Conservation (phyloP, 345 rosid genomes). For the Zanthoxylum bungeanum region DNA sequence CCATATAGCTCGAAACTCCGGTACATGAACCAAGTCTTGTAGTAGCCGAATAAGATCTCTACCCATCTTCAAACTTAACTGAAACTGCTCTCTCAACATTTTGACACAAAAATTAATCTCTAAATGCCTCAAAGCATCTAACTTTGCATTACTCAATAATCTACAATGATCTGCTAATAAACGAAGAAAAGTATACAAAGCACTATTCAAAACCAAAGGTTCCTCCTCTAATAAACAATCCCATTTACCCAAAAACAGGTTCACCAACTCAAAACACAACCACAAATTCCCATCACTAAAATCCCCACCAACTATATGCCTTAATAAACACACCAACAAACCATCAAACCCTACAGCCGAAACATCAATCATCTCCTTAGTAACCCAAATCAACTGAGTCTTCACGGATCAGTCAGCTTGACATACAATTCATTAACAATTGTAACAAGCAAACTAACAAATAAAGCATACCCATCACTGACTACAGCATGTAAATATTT, state of each 20-base stretch:
- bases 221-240: slow-evolving; percentile 53
- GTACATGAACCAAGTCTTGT: slow-evolving; percentile 76
- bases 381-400: slow-evolving; percentile 58
- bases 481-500: slow-evolving; percentile 72
- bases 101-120: slow-evolving; percentile 71
- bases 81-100: slow-evolving; percentile 69
- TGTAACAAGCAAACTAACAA: slow-evolving; percentile 39
- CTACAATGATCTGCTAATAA: slow-evolving; percentile 74
- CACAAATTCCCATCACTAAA: slow-evolving; percentile 63
- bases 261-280: slow-evolving; percentile 69
- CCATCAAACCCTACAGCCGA: slow-evolving; percentile 51
- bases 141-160: slow-evolving; percentile 18
- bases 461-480: slow-evolving; percentile 64
- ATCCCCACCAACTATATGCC: slow-evolving; percentile 74
- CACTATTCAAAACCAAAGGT: slow-evolving; percentile 56
- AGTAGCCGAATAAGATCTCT: slow-evolving; percentile 68
- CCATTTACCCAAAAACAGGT: slow-evolving; percentile 46
- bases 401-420: slow-evolving; percentile 57
- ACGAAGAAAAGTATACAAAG: slow-evolving; percentile 60
- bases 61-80: slow-evolving; percentile 62
- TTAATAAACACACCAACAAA: slow-evolving; percentile 48
- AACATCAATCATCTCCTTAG: slow-evolving; percentile 63
- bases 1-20: slow-evolving; percentile 59
- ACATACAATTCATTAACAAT: slow-evolving; percentile 50
- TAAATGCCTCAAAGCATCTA: slow-evolving; percentile 45